Base-by-base conservation (phyloP, 805 yeast genomes). In the Lachancea mirantina region DNA sequence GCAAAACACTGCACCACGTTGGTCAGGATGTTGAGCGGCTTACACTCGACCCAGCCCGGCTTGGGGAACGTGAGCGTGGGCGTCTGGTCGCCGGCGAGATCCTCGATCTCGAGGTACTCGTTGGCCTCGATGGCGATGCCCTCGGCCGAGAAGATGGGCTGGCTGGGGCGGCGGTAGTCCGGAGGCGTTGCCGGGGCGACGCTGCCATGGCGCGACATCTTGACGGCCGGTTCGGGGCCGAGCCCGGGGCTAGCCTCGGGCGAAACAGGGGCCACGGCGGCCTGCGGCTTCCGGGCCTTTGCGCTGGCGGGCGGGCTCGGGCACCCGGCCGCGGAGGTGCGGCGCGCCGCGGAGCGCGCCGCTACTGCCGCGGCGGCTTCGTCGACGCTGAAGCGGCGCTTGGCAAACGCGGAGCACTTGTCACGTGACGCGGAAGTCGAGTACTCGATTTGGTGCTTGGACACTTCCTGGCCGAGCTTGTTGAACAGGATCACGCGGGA, bases 11-110 rank as follows among this genome's bases (percentile, higher is more conserved):
- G 81, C 23, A 78, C 69, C 17, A 87, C 88, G 49, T 85, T 80
- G 4, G 37, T 35, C 45, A 85, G 67, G 28, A 88, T 76, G 56
- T 80, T 87, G 32, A 72, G 72, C 8, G 96, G 96, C 65, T 82
- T 81, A 60, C 92, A 87, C 62, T 88, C 96, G 22, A 85, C 92
- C 96, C 96, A 87, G 19, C 94, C 92, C 2, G 89, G 87, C 42
- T 74, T 71, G 2, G 92, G 89, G 55, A 78, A 81, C 39, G 76
- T 60, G 34, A 81, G 62, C n/a, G 92, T 81, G 31, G 88, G 87
- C 20, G 75, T 77, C 16, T 61, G 65, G 21, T 67, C 57, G 5
- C 68, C 64, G 18, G 67, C 55, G 24, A 51, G 64, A 43, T 72
- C 74, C 57, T 80, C 88, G 43, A 80, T 74, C 46, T 74, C 81